Percentiles rank a stretch among this genome's conserved stretches.
These are phyloP conservation scores for Dioscorea dumetorum DNA, from an alignment of 106 monocot species.

Conservation along the genomic window DNA sequence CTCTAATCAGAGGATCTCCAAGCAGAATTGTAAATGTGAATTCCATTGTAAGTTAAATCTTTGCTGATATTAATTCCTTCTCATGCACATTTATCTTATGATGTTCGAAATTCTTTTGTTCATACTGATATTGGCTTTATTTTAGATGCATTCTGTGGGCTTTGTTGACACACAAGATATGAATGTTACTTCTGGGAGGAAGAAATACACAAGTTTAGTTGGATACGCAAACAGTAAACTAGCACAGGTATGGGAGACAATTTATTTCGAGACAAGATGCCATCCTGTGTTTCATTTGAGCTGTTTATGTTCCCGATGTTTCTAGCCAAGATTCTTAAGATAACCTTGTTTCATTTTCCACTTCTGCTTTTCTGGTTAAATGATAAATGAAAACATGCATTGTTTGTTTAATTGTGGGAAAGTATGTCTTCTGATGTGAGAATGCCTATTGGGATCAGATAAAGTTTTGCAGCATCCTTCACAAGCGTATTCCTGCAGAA, in stretches of 20 bases:
- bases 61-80: conserved; percentile 6
- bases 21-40: conserved; percentile 93
- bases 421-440: not conserved
- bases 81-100: conserved; percentile 9
- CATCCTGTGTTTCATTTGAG: no score
- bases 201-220: conserved; percentile 58
- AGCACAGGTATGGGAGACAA: conserved; percentile 47
- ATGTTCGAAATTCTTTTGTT: no score
- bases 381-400: no score
- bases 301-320: no score
- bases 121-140: no score
- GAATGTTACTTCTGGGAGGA: conserved; percentile 78
- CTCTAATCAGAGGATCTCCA: conserved; percentile 87
- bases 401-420: no score
- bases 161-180: conserved; percentile 87
- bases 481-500: conserved; percentile 82
- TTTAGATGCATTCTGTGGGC: conserved; percentile 76
- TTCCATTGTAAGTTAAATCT: conserved; percentile 67
- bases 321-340: no score
- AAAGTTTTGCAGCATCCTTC: conserved; percentile 90
- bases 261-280: not conserved
- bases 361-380: no score
- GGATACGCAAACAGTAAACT: conserved; percentile 85
- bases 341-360: no score
- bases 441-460: conserved; percentile 38